These are phyloP conservation scores for Tetrapisispora iriomotensis DNA, from an alignment of 805 yeast species.

Conservation along the genomic window DNA sequence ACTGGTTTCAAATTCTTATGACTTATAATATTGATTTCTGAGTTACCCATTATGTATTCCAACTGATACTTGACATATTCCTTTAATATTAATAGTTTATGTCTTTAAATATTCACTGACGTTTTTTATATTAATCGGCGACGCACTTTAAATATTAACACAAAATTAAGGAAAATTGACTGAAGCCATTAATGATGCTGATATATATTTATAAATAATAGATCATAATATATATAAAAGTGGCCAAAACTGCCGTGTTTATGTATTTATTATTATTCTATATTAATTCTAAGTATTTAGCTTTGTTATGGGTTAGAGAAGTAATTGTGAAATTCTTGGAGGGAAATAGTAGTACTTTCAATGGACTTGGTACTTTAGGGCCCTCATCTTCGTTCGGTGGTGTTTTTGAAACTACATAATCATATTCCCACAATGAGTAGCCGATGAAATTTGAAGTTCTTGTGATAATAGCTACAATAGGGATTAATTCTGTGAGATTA, in stretches of 20 bases:
- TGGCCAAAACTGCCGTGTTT: too few relatives aligned
- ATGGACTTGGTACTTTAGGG: not conserved
- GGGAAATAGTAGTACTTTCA: not conserved
- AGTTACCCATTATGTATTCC: not conserved
- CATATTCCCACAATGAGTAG: constrained; percentile 2
- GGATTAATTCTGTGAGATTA: constrained; percentile 1
- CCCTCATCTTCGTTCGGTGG: not conserved
- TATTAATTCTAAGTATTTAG: too few relatives aligned
- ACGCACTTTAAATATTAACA: too few relatives aligned
- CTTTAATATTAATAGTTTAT: not conserved
- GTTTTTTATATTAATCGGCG: too few relatives aligned
- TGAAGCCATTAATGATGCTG: too few relatives aligned
- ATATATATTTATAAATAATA: too few relatives aligned
- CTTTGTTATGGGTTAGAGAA: too few relatives aligned
- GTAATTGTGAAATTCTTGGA: too few relatives aligned
- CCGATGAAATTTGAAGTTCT: constrained; percentile 1
- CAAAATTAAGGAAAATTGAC: too few relatives aligned
- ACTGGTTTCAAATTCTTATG: not conserved
- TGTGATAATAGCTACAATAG: not conserved
- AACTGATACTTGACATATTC: not conserved
- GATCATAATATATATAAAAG: too few relatives aligned
- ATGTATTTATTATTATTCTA: too few relatives aligned
- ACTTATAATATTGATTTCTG: not conserved
- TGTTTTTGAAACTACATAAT: not conserved
- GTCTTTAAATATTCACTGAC: not conserved